phyloP scores from a whole-genome alignment of 2,329 filamentous ascomycete genomes.

The Raffaelea albimanens region DNA sequence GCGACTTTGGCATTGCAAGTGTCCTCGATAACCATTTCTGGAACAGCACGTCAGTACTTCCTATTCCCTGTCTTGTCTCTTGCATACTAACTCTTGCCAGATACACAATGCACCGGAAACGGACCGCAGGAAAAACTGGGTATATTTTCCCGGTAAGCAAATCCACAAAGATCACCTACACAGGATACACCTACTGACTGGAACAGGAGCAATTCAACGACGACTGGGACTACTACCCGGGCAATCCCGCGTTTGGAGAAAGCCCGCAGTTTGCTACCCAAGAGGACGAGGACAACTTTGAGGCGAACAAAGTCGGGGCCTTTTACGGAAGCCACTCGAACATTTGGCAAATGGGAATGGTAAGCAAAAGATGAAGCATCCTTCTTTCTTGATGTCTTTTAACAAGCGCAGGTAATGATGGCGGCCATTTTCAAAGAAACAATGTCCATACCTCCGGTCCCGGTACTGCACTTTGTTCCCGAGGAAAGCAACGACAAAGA shows the following conservation, averaged over 20 bases:
- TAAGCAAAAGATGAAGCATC: not conserved
- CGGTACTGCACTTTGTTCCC: not conserved
- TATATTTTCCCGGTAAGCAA: not conserved
- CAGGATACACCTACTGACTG: no score
- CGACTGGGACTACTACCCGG: constrained; percentile 8
- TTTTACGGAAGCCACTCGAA: constrained; percentile 2
- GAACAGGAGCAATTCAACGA: constrained; percentile 7
- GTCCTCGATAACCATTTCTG: not conserved
- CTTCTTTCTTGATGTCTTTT: not conserved
- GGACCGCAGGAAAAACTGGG: not conserved
- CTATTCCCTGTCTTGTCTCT: no score
- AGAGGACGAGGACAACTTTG: not conserved
- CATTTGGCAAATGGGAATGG: constrained; percentile 8
- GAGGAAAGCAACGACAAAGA: no score
- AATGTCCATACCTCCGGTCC: not conserved
- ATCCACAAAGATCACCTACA: no score
- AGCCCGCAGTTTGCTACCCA: no score
- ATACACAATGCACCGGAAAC: not conserved
- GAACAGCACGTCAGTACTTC: not conserved
- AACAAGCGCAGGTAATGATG: not conserved
- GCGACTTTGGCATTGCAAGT: not conserved
- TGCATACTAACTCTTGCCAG: not conserved
- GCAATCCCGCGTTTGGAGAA: not conserved
- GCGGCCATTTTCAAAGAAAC: not conserved
- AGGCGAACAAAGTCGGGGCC: not conserved